Conservation (phyloP, 1,139 yeast species). For the Neolecta irregularis region DNA sequence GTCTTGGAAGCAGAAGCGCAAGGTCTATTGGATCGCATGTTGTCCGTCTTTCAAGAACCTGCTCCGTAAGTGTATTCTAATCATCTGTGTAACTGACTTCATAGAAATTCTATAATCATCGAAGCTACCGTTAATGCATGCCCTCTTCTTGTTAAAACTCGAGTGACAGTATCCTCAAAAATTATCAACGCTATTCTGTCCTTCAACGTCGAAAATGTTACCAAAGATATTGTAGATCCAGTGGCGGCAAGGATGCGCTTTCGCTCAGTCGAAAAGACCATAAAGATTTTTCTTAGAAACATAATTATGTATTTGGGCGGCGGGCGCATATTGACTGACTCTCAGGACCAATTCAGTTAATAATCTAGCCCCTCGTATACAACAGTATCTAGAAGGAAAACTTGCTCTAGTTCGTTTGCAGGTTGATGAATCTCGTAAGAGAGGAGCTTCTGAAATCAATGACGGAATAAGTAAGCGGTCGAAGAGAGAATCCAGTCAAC, state of each 20-base stretch:
- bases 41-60: constrained; percentile 38
- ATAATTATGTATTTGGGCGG: constrained; percentile 18
- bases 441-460: constrained; percentile 17
- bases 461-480: constrained; percentile 13
- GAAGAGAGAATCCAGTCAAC: too few species aligned
- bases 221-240: constrained; percentile 17
- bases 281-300: constrained; percentile 24
- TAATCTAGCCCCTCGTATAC: constrained; percentile 17
- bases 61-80: constrained; percentile 12
- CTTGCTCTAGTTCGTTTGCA: constrained; percentile 19
- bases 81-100: not conserved
- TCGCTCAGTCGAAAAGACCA: constrained; percentile 25
- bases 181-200: constrained; percentile 24
- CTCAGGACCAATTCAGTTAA: constrained; percentile 6
- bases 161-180: constrained; percentile 23
- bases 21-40: constrained; percentile 48
- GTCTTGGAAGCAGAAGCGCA: constrained; percentile 57
- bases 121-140: constrained; percentile 27
- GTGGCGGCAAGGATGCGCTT: constrained; percentile 20
- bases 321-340: constrained; percentile 18
- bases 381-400: constrained; percentile 20
- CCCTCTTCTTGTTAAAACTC: constrained; percentile 22
- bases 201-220: constrained; percentile 21
- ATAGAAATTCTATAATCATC: constrained; percentile 18
- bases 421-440: constrained; percentile 13